Percentiles rank a stretch among this genome's conserved stretches.
Evolutionary conservation across 2,329 filamentous ascomycete genomes (phyloP).

Genomic region (Coniochaeta hoffmannii): DNA sequence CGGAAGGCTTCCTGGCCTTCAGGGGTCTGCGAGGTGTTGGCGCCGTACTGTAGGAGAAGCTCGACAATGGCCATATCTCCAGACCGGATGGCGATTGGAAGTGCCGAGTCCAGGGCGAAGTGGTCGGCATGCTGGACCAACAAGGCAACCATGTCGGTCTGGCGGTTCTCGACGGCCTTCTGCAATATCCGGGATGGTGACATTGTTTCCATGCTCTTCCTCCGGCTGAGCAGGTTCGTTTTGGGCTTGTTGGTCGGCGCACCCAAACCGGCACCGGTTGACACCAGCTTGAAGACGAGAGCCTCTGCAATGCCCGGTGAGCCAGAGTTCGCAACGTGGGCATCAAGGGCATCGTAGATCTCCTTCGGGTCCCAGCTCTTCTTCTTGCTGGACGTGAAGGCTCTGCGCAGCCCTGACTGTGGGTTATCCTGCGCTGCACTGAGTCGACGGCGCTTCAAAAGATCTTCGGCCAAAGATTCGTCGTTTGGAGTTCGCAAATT

Average conservation of each 20-base stretch:
- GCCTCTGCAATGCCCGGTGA: constrained; percentile 49
- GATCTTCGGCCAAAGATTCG: constrained; percentile 44
- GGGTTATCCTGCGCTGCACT: constrained; percentile 19
- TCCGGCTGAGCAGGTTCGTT: constrained; percentile 37
- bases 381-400: constrained; percentile 37
- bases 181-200: constrained; percentile 42
- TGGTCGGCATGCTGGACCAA: constrained; percentile 46
- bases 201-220: constrained; percentile 41
- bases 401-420: constrained; percentile 25
- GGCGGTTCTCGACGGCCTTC: constrained; percentile 40
- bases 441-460: constrained; percentile 38
- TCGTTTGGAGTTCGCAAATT: constrained; percentile 40
- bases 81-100: constrained; percentile 40
- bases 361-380: constrained; percentile 46
- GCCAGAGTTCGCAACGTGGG: constrained; percentile 40
- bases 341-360: constrained; percentile 42
- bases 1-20: constrained; percentile 48
- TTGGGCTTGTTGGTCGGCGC: constrained; percentile 38
- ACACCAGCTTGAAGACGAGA: constrained; percentile 40
- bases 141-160: constrained; percentile 45
- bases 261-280: constrained; percentile 43
- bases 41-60: constrained; percentile 43
- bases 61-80: constrained; percentile 35
- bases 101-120: constrained; percentile 38
- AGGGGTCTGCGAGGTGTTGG: constrained; percentile 35